phyloP scores from a whole-genome alignment of 2,329 filamentous ascomycete genomes.

The Phyllosticta citriasiana region DNA sequence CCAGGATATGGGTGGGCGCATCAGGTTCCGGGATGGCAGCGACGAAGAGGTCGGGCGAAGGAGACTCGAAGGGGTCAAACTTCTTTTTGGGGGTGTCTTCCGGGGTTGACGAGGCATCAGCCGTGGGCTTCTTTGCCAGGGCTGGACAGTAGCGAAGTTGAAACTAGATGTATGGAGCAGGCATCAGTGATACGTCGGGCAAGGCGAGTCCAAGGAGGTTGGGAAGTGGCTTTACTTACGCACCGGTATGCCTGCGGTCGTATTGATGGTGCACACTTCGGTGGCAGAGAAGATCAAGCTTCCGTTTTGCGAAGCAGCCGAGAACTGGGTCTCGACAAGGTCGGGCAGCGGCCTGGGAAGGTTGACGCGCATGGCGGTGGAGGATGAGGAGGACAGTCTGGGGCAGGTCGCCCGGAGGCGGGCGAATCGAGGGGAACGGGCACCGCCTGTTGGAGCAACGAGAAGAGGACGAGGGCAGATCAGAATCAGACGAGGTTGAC shows the following conservation, averaged over 20 bases:
- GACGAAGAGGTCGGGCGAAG: slow-evolving; percentile 44
- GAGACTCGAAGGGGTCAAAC: slow-evolving; percentile 55
- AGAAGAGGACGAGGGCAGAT: background rate
- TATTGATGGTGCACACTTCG: slow-evolving; percentile 28
- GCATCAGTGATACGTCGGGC: slow-evolving; percentile 1
- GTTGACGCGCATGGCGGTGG: slow-evolving; percentile 21
- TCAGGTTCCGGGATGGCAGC: slow-evolving; percentile 35
- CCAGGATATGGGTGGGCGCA: slow-evolving; percentile 47
- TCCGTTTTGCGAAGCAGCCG: slow-evolving; percentile 23
- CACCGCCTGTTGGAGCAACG: background rate
- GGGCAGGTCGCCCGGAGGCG: background rate
- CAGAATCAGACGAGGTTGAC: background rate
- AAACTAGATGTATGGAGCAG: slow-evolving; percentile 40
- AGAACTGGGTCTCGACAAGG: slow-evolving; percentile 29
- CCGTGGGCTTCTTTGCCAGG: slow-evolving; percentile 53
- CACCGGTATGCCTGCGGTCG: slow-evolving; percentile 27
- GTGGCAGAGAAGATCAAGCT: slow-evolving; percentile 31
- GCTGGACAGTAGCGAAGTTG: slow-evolving; percentile 63
- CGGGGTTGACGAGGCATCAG: slow-evolving; percentile 2
- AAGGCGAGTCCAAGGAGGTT: background rate
- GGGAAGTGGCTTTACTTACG: slow-evolving; percentile 14
- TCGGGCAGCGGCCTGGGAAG: slow-evolving; percentile 25
- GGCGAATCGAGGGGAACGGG: slow-evolving; percentile 5
- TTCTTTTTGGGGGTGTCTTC: slow-evolving; percentile 15
- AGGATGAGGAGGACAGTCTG: slow-evolving; percentile 1